Conservation (phyloP, 1,284 basidiomycete genomes). For the Inonotus hispidus region DNA sequence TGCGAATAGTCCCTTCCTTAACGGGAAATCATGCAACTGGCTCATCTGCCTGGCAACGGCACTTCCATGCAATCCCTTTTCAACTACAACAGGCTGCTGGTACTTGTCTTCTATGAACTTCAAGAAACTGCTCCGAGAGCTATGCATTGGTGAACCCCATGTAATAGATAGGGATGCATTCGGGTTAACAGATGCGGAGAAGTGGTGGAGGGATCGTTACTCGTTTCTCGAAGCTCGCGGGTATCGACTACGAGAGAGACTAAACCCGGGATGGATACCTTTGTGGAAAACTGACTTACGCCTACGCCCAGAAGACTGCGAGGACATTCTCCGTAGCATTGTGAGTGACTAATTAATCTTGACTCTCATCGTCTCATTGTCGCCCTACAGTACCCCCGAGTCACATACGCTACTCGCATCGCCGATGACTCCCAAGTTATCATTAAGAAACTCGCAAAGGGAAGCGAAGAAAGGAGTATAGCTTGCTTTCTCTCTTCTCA, state of each 20-base stretch:
- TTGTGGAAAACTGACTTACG: slow-evolving; percentile 20
- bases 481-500: slow-evolving; percentile 9
- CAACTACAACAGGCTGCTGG: too few relatives aligned
- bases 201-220: slow-evolving; percentile 1
- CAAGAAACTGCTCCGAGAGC: too few relatives aligned
- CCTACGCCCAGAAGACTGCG: slow-evolving; percentile 13
- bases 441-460: not conserved
- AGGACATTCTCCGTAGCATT: slow-evolving; percentile 15
- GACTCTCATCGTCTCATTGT: not conserved
- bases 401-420: not conserved
- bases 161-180: not conserved
- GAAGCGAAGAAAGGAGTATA: not conserved
- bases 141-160: too few relatives aligned
- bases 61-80: too few relatives aligned
- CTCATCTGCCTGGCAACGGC: too few relatives aligned
- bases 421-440: not conserved
- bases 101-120: too few relatives aligned
- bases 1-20: too few relatives aligned
- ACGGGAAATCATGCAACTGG: too few relatives aligned
- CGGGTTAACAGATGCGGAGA: not conserved
- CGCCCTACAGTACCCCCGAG: not conserved
- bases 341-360: not conserved
- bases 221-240: slow-evolving; percentile 1
- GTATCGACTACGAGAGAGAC: slow-evolving; percentile 1
- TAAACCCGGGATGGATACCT: slow-evolving; percentile 20